Evolutionary conservation across 345 rosid species (phyloP).

Genomic region (Murraya paniculata): DNA sequence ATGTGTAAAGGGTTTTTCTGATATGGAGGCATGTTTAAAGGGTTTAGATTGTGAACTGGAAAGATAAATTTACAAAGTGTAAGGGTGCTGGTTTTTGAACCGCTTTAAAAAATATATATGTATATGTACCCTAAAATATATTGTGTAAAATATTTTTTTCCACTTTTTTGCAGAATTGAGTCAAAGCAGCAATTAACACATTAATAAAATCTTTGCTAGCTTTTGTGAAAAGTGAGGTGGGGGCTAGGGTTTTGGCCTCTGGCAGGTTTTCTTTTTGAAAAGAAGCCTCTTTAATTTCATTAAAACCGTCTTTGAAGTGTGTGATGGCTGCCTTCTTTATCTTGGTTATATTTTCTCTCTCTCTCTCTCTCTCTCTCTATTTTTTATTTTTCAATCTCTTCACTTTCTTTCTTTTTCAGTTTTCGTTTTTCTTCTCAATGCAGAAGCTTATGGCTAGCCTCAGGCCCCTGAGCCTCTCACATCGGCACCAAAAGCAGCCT

Average conservation of each 20-base stretch:
- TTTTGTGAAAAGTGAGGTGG: neutral
- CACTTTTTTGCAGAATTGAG: neutral
- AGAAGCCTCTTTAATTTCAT: constrained; percentile 13
- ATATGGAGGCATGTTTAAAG: neutral
- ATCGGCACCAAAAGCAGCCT: neutral
- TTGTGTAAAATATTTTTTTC: too few relatives aligned
- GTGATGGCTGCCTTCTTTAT: constrained; percentile 1
- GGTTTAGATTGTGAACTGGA: neutral
- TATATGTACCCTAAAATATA: too few relatives aligned
- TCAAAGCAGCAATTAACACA: neutral
- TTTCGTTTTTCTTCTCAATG: neutral
- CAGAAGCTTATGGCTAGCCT: neutral
- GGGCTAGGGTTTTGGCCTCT: neutral
- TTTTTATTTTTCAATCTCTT: neutral
- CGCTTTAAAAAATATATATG: neutral
- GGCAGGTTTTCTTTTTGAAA: neutral
- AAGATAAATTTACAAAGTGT: neutral
- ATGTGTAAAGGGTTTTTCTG: neutral
- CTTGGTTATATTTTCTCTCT: neutral
- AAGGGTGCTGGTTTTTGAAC: neutral
- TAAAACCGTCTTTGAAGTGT: constrained; percentile 14
- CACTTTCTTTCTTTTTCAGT: neutral
- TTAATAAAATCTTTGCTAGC: neutral
- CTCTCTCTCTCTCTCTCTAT: neutral
- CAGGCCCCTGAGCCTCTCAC: neutral